phyloP scores from a whole-genome alignment of 495 filamentous ascomycete species.

The Penicillium subrubescens region DNA sequence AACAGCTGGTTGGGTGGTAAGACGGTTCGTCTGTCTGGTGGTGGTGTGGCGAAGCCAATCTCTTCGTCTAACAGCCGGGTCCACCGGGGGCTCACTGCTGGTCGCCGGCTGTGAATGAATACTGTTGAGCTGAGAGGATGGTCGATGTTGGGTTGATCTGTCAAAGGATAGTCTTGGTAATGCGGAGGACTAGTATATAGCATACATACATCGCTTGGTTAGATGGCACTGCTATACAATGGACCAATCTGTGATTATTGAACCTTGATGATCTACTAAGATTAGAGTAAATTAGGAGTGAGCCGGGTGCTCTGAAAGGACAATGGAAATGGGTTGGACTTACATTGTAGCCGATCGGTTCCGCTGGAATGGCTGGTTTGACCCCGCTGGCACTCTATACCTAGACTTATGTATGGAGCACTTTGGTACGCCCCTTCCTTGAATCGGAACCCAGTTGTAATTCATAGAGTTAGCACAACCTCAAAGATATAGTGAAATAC shows the following conservation, averaged over 20 bases:
- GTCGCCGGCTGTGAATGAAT: background rate
- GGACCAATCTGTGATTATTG: background rate
- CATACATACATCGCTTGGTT: background rate
- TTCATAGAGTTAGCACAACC: background rate
- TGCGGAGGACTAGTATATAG: background rate
- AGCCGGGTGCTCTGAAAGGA: no score
- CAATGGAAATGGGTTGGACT: no score
- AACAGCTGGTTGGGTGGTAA: conserved; percentile 19
- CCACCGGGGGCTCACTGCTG: background rate
- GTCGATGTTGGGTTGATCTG: background rate
- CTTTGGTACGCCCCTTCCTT: no score
- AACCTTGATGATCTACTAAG: no score
- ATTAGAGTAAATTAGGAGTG: no score
- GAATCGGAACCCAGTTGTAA: background rate
- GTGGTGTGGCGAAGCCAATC: conserved; percentile 25
- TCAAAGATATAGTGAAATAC: background rate
- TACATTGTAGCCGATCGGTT: no score
- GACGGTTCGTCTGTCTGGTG: conserved; percentile 10
- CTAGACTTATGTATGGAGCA: no score
- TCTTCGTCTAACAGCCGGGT: conserved; percentile 5
- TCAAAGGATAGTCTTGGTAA: background rate
- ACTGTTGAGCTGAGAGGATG: background rate
- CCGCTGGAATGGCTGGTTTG: no score
- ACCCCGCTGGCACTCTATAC: no score
- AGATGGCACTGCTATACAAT: background rate